Evolutionary conservation across 805 yeast genomes (phyloP).

Genomic region (Saccharomycopsis selenospora): DNA sequence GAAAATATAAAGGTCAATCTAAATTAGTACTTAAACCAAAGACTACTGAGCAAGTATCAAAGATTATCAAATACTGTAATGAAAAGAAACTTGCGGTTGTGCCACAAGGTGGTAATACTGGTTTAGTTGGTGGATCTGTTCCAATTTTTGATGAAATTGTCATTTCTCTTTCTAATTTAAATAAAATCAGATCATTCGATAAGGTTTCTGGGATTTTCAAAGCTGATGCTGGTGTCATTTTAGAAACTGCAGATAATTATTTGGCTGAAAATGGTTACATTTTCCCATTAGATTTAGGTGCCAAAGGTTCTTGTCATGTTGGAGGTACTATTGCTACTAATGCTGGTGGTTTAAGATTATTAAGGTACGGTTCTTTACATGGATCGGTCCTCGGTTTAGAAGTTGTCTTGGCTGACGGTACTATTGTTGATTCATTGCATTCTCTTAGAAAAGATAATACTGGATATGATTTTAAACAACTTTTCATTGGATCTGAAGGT

Average conservation of each 20-base stretch:
- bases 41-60: conserved; percentile 66
- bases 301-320: conserved; percentile 93
- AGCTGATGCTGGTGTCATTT: conserved; percentile 84
- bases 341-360: conserved; percentile 87
- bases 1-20: conserved; percentile 86
- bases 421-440: conserved; percentile 69
- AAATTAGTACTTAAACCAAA: conserved; percentile 75
- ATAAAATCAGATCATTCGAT: conserved; percentile 78
- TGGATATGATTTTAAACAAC: conserved; percentile 87
- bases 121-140: conserved; percentile 88
- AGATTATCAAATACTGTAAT: conserved; percentile 74
- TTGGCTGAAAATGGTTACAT: conserved; percentile 78
- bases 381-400: conserved; percentile 89
- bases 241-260: conserved; percentile 76
- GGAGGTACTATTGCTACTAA: conserved; percentile 95
- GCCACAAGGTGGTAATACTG: conserved; percentile 97
- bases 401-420: conserved; percentile 82
- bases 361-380: conserved; percentile 87
- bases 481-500: conserved; percentile 92
- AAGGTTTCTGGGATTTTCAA: conserved; percentile 75
- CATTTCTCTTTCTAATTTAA: conserved; percentile 59
- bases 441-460: conserved; percentile 91
- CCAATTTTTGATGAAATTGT: conserved; percentile 91
- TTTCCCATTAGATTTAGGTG: conserved; percentile 91
- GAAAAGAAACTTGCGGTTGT: conserved; percentile 73